Evolutionary conservation across 106 monocot genomes (phyloP), one percentile per base, ranked within the genome.

Genomic region (Dioscorea alata): DNA sequence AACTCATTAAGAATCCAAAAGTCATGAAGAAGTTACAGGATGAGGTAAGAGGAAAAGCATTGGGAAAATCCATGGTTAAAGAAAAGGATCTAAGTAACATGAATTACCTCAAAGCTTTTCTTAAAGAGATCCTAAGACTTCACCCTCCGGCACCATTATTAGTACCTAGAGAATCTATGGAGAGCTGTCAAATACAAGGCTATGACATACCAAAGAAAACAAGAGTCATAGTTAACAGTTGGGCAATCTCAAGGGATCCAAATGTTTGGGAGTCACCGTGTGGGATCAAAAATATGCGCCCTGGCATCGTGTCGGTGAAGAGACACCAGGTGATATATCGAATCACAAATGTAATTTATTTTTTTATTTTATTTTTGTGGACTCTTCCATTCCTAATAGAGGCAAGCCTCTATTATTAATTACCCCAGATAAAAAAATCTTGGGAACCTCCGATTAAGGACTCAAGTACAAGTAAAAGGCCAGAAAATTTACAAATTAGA

Each of bases 21-120:
- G 68, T 33, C 10, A 81, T 85, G 85, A 52, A 68, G 21, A 84
- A 72, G 58, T 33, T 76, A 7, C 76, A 80, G 56, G 59, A 73
- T 21, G 84, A 84, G 48, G 73, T 80, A 4, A 73, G 80, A 54
- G 14, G 2, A 24, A 19, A 15, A 17, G 64, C 64, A 32, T 16
- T 13, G 0, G 33, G 19, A 6, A 42, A 64, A 34, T 7, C 4
- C 13, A 24, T 64, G 18, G 33, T 64, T 12, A 32, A 4, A 34
- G 64, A 64, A 64, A 13, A 64, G 2, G 64, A 64, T 19, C 9
- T 34, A 14, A 34, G 33, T 32, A 6, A 64, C 16, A 64, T 64
- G 64, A 9, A 24, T 18, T 64, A 64, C 64, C 33, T 64, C 13
- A 64, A 18, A 34, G 64, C 64, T 12, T 32, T 64, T 4, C 33